Base-by-base conservation (phyloP, 345 rosid species). In the Syzygium oleosum region DNA sequence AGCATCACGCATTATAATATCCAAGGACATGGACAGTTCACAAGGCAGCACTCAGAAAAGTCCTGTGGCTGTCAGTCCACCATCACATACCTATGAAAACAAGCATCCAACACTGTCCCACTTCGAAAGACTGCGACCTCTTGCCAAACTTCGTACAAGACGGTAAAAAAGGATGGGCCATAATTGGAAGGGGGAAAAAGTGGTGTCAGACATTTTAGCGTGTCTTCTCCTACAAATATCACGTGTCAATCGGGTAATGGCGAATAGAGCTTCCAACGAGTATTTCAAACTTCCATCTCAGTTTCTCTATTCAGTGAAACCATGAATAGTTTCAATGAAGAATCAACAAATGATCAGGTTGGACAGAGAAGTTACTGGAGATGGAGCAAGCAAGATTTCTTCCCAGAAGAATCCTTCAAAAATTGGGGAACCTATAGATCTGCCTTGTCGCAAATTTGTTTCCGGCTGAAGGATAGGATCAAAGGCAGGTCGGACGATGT, bases 321-420 rank as follows among this genome's bases (percentile, higher is more conserved):
- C 80, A 73, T 73, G 80, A 73, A 38, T 9, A 38, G 49, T 38
- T 73, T 13, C 27, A 34, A 38, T 73, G 49, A 51, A 52, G 84
- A 10, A 31, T 53, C 38, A 2, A 29, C 22, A 1, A 68, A 52
- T 5, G 86, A 46, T 9, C 65, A 10, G 73, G 38, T 55, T 58
- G 84, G 51, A 59, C 80, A 31, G 12, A 91, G 85, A 85, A 87
- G 92, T 88, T 93, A 93, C 52, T 93, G 95, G 95, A 91, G 94
- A 89, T 94, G 94, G 84, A 87, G 92, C 87, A 95, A 92, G 87
- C 91, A 88, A 52, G 96, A 95, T 85, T 95, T 95, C 93, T 93
- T 92, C 31, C 95, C 94, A 3, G 95, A 91, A 77, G 95, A 94
- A 58, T 94, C 94, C 61, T 95, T 95, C 92, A 89, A 88, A 38